These are phyloP conservation scores for Crotalaria pallida DNA, from an alignment of 306 rosid genomes.

Conservation along the genomic window DNA sequence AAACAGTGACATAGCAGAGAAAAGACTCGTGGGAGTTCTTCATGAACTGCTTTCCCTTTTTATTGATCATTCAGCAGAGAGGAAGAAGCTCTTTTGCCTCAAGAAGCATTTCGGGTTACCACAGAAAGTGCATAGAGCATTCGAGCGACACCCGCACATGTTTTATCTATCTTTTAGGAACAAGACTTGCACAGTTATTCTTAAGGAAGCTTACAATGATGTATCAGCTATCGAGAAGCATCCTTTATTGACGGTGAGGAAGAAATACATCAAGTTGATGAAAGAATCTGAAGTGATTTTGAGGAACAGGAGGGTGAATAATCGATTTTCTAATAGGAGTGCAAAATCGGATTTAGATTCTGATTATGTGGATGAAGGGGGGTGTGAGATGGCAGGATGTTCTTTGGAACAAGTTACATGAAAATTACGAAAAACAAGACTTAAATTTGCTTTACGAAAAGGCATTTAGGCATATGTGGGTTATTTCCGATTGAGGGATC, in stretches of 20 bases:
- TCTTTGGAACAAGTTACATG: slow-evolving; percentile 10
- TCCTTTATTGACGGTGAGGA: slow-evolving; percentile 65
- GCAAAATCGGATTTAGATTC: slow-evolving; percentile 28
- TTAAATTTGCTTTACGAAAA: not conserved
- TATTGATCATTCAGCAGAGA: slow-evolving; percentile 82
- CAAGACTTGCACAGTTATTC: slow-evolving; percentile 79
- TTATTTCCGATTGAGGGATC: no score
- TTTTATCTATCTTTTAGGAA: slow-evolving; percentile 67
- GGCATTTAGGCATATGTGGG: no score
- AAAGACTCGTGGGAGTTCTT: slow-evolving; percentile 70
- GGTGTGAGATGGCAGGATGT: slow-evolving; percentile 26
- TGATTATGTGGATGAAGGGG: slow-evolving; percentile 35
- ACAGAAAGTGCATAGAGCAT: slow-evolving; percentile 80
- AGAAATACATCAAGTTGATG: slow-evolving; percentile 65
- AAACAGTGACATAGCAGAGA: slow-evolving; percentile 62
- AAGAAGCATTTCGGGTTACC: slow-evolving; percentile 74
- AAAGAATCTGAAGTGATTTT: slow-evolving; percentile 49
- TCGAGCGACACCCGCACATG: slow-evolving; percentile 82
- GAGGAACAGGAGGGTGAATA: slow-evolving; percentile 49
- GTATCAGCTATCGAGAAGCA: slow-evolving; percentile 53
- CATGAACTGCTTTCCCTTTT: slow-evolving; percentile 77
- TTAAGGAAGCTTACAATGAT: slow-evolving; percentile 63
- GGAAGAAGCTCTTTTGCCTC: slow-evolving; percentile 74
- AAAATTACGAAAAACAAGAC: not conserved
- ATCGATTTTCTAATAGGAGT: slow-evolving; percentile 23